Base-by-base conservation (phyloP, 2,329 filamentous ascomycete genomes). In the Neopestalotiopsis sp. region DNA sequence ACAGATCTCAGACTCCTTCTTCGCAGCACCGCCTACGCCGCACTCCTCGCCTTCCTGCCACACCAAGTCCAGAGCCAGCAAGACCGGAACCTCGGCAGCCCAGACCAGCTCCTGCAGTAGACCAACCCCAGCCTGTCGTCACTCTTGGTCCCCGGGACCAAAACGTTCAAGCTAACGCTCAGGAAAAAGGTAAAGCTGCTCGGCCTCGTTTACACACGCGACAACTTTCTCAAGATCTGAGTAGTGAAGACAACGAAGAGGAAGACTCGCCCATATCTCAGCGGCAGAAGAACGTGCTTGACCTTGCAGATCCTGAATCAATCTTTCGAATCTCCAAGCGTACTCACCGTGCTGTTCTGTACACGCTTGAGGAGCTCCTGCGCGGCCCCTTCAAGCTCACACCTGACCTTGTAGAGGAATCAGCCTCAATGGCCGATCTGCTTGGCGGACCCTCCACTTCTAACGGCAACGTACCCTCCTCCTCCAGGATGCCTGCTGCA, bases 341-440 rank as follows among this genome's bases (percentile, higher is more conserved):
- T 73, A 97, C 94, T 61, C 93, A 94, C 72, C 93, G 92, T 80
- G 95, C 96, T 49, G 95, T 99, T 78, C 91, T 97, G 75, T 98
- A 93, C 85, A 90, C 94, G 49, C 89, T 98, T 68, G 95, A 98
- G 84, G 94, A 97, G 84, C 94, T 94, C 49, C 87, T 98, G 73
- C 92, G 95, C 74, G 89, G 91, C 61, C 94, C 95, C 2, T 88
- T 94, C 73, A 85, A 90, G 63, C 97, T 98, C 81, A 97, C 94
- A 9, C 88, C 92, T 30, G 94, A 97, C 81, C 83, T 91, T 74
- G 87, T 91, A 70, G 96, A 99, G 86, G 93, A 97, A 84, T 92
- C 93, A 87, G 93, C 95, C 74, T 89, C 90, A 76, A 98, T 99
- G 95, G 92, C 95, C 74, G 95, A 97, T 80, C 86, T 97, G 75